Evolutionary conservation across 2,329 filamentous ascomycete genomes (phyloP).

Genomic region (Lasiodiplodia citricola): DNA sequence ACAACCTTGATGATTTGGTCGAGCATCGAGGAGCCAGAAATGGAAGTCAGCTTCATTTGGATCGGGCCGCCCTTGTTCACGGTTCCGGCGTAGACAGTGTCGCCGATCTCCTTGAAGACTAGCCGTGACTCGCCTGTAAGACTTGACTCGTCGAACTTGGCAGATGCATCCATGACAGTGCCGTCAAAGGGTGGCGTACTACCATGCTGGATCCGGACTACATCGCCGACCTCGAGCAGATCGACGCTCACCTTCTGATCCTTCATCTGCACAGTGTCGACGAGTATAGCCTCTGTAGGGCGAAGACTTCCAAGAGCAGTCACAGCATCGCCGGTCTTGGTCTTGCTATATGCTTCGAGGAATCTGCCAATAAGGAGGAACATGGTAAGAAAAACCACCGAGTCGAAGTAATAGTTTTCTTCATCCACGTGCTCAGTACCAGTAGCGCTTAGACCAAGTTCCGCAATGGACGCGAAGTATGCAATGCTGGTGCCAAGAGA

Average conservation of each 20-base stretch:
- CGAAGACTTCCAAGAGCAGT: conserved; percentile 77
- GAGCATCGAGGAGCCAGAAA: conserved; percentile 74
- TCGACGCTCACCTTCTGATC: conserved; percentile 64
- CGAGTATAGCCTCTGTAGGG: conserved; percentile 75
- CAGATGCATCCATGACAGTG: conserved; percentile 59
- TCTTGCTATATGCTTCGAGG: conserved; percentile 89
- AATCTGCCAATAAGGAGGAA: conserved; percentile 79
- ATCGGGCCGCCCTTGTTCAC: conserved; percentile 72
- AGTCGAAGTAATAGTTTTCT: conserved; percentile 76
- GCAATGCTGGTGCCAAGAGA: conserved; percentile 87
- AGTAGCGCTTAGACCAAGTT: conserved; percentile 67
- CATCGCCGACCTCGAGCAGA: conserved; percentile 61
- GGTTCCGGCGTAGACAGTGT: conserved; percentile 73
- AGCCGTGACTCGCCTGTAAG: conserved; percentile 79
- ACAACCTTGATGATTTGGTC: conserved; percentile 80
- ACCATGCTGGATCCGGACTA: conserved; percentile 76
- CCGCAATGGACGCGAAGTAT: conserved; percentile 80
- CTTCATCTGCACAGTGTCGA: conserved; percentile 52
- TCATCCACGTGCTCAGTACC: conserved; percentile 42
- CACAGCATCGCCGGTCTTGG: conserved; percentile 86
- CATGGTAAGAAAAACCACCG: conserved; percentile 87
- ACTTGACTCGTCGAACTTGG: conserved; percentile 86
- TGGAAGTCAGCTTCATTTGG: conserved; percentile 66
- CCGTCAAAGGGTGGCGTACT: conserved; percentile 87
- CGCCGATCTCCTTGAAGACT: conserved; percentile 67